Conservation (phyloP, 192 early-diverging fungal genomes). For the Chytriomyces hyalinus region DNA sequence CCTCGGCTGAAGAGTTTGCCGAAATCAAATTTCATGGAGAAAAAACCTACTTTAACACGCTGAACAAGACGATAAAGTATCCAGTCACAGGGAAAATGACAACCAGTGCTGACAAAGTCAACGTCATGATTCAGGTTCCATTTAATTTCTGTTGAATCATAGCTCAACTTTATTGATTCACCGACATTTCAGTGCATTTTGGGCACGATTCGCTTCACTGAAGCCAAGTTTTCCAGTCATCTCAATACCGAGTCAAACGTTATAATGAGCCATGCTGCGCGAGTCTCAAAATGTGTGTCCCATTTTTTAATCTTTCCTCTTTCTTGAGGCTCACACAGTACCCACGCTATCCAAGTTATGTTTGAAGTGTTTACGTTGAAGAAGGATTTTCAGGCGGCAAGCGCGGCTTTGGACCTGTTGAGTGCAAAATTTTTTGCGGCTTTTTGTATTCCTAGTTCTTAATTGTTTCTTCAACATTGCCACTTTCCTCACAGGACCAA, state of each 20-base stretch:
- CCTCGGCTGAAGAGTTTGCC: constrained; percentile 54
- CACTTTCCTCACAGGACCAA: constrained; percentile 33
- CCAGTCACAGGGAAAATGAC: constrained; percentile 46
- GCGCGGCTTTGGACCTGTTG: constrained; percentile 45
- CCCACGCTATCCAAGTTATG: constrained; percentile 35
- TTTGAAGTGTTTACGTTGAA: constrained; percentile 40
- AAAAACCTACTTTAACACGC: constrained; percentile 48
- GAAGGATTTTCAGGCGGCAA: constrained; percentile 34
- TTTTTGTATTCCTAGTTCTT: neutral
- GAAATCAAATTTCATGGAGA: constrained; percentile 47
- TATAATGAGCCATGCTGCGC: constrained; percentile 36
- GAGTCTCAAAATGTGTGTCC: constrained; percentile 46
- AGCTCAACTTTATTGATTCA: neutral
- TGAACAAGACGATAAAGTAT: constrained; percentile 53
- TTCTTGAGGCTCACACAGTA: neutral
- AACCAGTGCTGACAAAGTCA: constrained; percentile 50
- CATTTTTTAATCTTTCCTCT: neutral
- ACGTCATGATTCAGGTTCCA: constrained; percentile 59
- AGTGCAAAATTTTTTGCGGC: constrained; percentile 15
- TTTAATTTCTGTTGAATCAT: neutral
- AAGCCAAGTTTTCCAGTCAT: constrained; percentile 8
- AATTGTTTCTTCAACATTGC: neutral
- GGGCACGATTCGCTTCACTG: constrained; percentile 41
- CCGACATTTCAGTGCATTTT: constrained; percentile 40
- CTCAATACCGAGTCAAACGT: constrained; percentile 34